Evolutionary conservation across 2,329 filamentous ascomycete genomes (phyloP), one percentile per base, ranked within the genome.

Genomic region (Neocatenulostroma microsporum): DNA sequence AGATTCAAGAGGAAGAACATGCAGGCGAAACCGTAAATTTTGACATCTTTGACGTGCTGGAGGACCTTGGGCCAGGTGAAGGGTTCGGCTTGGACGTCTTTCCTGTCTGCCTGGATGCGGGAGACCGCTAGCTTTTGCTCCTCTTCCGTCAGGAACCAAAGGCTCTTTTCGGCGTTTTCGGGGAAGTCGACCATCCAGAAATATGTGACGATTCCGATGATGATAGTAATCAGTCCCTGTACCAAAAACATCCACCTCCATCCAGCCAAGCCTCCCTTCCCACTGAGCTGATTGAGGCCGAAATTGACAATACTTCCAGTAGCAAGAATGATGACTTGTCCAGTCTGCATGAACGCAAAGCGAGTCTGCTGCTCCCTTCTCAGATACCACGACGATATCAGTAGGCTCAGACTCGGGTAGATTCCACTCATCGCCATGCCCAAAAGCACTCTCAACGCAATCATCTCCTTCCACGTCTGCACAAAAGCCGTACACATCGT

Each of bases 131-230:
- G 50, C n/a, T 62, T 56, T 24, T 72, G 69, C 53, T 82, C 78
- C 13, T 67, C 61, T 6, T 66, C 51, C 2, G 66, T 69, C 15
- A 82, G 63, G 50, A 82, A 83, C 47, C 55, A 63, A 45, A 76
- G 71, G 34, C 72, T 77, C 10, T 59, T 60, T 35, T 74, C 64
- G 1, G 74, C 67, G 18, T 75, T 66, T 46, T 82, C 78, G 0
- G 78, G 78, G 44, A 83, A 82, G 50, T 82, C 77, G 27, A 82
- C 66, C 62, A 83, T 81, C 78, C 78, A 82, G 67, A 76, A 80
- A 50, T 77, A 82, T 0, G 78, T 80, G 10, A 69, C 40, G 20
- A 79, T 48, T 3, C 78, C 78, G 14, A 83, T 59, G 15, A 76
- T 57, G 13, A 57, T 56, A 4, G 78, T 70, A 46, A 82, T 74